Conservation (phyloP, 2,329 filamentous ascomycete species). For the Polychaeton citri region DNA sequence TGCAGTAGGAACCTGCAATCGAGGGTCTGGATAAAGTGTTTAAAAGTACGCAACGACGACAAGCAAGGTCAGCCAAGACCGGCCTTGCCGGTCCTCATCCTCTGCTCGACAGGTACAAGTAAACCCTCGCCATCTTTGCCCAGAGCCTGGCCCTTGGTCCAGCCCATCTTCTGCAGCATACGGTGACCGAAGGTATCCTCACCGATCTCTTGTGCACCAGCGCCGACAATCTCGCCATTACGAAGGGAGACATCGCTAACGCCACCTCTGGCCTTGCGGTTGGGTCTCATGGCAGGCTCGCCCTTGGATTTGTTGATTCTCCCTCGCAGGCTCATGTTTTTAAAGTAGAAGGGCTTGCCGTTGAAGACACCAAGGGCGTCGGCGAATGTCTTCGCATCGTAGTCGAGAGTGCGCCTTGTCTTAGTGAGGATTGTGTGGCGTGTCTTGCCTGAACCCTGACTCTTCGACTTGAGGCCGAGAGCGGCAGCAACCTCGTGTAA, state of each 20-base stretch:
- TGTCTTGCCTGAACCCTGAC: conserved; percentile 56
- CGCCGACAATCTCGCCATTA: conserved; percentile 82
- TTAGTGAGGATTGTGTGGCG: conserved; percentile 69
- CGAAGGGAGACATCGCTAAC: conserved; percentile 40
- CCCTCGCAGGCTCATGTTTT: conserved; percentile 9
- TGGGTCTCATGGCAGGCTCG: conserved; percentile 1
- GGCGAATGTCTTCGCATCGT: conserved; percentile 14
- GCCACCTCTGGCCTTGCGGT: conserved; percentile 16
- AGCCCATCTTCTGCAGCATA: conserved; percentile 96
- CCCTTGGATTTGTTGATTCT: conserved; percentile 2
- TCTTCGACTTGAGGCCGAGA: conserved; percentile 73
- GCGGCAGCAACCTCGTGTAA: conserved; percentile 67
- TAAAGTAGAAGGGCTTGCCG: conserved; percentile 9
- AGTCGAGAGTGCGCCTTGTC: conserved; percentile 51
- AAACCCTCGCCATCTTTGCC: conserved; percentile 77
- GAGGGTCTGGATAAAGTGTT: too few relatives aligned
- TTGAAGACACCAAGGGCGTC: conserved; percentile 42
- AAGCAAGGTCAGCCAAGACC: conserved; percentile 52
- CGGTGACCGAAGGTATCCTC: conserved; percentile 68
- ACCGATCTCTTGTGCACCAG: conserved; percentile 69
- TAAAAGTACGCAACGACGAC: too few relatives aligned
- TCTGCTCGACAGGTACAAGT: conserved; percentile 68
- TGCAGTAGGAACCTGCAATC: too few relatives aligned
- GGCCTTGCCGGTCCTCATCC: conserved; percentile 75
- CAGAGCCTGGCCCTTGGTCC: conserved; percentile 73